Conservation (phyloP, 2,329 filamentous ascomycete species). For the Apiospora malaysiana region DNA sequence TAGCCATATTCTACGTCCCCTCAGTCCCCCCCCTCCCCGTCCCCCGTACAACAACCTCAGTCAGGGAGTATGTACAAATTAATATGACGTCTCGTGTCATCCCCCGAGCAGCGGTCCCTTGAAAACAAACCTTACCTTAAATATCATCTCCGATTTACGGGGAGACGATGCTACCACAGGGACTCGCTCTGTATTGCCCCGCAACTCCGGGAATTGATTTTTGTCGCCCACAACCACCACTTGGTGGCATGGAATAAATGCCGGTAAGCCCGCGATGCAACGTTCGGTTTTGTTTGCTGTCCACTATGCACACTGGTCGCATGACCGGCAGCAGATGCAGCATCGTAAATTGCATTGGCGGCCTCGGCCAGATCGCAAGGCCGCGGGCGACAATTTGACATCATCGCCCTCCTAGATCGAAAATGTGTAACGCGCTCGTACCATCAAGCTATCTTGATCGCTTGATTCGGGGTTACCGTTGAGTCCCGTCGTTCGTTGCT, state of each 20-base stretch:
- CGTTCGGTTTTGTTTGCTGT: constrained; percentile 8
- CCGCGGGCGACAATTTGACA: not conserved
- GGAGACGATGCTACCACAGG: not conserved
- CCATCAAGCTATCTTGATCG: not conserved
- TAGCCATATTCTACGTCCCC: not conserved
- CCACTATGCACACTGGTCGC: constrained; percentile 1
- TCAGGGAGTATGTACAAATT: too few species aligned
- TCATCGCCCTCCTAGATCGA: not conserved
- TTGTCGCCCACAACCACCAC: not conserved
- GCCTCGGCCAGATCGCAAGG: not conserved
- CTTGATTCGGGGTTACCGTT: not conserved
- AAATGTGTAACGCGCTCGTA: not conserved
- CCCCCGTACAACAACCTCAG: too few species aligned
- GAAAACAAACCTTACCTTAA: not conserved
- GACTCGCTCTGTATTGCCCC: not conserved
- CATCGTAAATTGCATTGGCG: not conserved
- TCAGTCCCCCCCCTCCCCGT: too few species aligned
- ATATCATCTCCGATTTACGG: constrained; percentile 6
- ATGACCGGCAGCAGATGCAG: constrained; percentile 9
- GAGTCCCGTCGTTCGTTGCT: not conserved
- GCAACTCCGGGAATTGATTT: not conserved
- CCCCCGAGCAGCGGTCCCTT: not conserved
- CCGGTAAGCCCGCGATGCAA: constrained; percentile 7
- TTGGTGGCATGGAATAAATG: not conserved
- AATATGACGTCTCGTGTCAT: constrained; percentile 2